phyloP scores from a whole-genome alignment of 225 moss, liverwort and hornwort genomes.

The Neckera pumila region DNA sequence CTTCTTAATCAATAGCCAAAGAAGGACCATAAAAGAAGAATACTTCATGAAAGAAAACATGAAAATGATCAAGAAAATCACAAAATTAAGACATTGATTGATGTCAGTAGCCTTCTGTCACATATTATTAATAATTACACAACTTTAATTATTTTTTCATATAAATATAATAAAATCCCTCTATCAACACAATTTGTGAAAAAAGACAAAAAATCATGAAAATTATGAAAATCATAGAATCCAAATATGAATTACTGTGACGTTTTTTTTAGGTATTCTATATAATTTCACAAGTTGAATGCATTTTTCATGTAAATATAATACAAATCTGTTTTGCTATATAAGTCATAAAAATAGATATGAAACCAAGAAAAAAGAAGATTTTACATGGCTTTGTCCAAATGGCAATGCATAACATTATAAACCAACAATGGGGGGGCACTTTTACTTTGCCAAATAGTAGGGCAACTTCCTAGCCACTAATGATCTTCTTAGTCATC shows the following conservation, averaged over 20 bases:
- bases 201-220: not conserved
- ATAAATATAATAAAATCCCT: not conserved
- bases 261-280: not conserved
- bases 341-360: not conserved
- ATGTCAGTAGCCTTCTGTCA: not conserved
- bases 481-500: too few relatives aligned
- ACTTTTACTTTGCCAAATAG: too few relatives aligned
- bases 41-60: too few relatives aligned
- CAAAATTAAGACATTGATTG: not conserved
- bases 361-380: not conserved
- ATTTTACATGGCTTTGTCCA: not conserved
- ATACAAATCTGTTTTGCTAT: not conserved
- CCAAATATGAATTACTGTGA: not conserved
- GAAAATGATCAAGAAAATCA: not conserved
- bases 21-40: not conserved
- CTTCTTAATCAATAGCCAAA: rapidly evolving
- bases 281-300: not conserved
- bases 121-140: not conserved
- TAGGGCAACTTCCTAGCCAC: too few relatives aligned
- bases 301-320: not conserved
- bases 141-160: not conserved
- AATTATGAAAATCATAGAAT: not conserved
- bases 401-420: too few relatives aligned
- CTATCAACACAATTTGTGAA: not conserved
- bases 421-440: too few relatives aligned